A percentile compares a stretch with the other conserved stretches of the same genome.
Evolutionary conservation across 768 basidiomycete genomes (phyloP).

Genomic region (Boletus subcaerulescens): DNA sequence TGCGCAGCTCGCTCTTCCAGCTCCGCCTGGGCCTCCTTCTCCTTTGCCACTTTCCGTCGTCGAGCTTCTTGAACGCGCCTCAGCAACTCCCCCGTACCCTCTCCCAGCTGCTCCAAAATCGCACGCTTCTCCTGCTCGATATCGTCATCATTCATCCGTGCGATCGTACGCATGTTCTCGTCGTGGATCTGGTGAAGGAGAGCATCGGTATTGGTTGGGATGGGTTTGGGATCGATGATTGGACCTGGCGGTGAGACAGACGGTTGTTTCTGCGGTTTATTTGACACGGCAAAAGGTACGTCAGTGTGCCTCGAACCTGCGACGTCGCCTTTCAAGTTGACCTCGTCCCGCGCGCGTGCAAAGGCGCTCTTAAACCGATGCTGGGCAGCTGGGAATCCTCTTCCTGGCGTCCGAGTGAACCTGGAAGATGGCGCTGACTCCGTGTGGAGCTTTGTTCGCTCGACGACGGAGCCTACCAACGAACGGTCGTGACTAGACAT

Average conservation of each 20-base stretch:
- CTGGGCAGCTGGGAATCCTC: slow-evolving; percentile 61
- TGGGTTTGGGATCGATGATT: slow-evolving; percentile 9
- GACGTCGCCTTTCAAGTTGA: slow-evolving; percentile 11
- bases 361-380: slow-evolving; percentile 68
- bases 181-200: slow-evolving; percentile 59
- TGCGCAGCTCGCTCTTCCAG: background rate
- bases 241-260: background rate
- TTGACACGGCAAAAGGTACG: slow-evolving; percentile 31
- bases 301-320: slow-evolving; percentile 14
- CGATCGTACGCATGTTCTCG: slow-evolving; percentile 64
- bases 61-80: slow-evolving; percentile 30
- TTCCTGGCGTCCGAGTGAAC: slow-evolving; percentile 22
- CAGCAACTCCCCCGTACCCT: slow-evolving; percentile 60
- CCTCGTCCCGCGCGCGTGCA: slow-evolving; percentile 44
- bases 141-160: slow-evolving; percentile 69
- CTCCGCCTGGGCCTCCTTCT: background rate
- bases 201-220: slow-evolving; percentile 29
- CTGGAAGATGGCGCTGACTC: slow-evolving; percentile 23
- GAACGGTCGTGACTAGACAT: slow-evolving; percentile 27
- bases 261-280: background rate
- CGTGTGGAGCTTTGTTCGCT: slow-evolving; percentile 35
- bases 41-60: slow-evolving; percentile 11
- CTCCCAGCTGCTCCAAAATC: slow-evolving; percentile 71
- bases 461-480: slow-evolving; percentile 46
- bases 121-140: slow-evolving; percentile 61